These are phyloP conservation scores for Chamaecyparis obtusa DNA, from an alignment of 75 land plant genomes.

Conservation along the genomic window DNA sequence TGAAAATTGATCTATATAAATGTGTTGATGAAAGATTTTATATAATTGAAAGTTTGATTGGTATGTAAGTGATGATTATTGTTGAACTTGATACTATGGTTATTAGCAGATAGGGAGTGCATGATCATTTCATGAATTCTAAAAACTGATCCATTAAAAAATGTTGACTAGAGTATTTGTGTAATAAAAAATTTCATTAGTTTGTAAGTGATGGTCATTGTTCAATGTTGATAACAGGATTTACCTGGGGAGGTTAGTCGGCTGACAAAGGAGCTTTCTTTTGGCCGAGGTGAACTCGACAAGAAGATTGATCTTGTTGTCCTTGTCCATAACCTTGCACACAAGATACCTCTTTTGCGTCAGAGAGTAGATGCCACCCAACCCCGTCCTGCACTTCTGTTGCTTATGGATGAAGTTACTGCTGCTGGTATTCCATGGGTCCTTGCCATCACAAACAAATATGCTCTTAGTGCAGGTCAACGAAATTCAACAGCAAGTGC, in stretches of 20 bases:
- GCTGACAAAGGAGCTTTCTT: constrained; percentile 70
- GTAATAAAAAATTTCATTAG: neutral
- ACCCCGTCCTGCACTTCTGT: constrained; percentile 70
- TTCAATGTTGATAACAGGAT: constrained; percentile 52
- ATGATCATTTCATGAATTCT: neutral
- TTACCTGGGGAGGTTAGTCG: constrained; percentile 54
- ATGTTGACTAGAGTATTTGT: neutral
- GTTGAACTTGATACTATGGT: neutral
- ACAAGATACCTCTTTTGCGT: constrained; percentile 61
- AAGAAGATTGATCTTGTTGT: constrained; percentile 77
- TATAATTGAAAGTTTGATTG: neutral
- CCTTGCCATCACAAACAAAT: constrained; percentile 93
- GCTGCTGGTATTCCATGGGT: constrained; percentile 80
- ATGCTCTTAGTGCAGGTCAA: constrained; percentile 91
- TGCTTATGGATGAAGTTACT: constrained; percentile 74
- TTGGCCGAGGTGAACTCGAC: constrained; percentile 45
- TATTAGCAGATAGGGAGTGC: neutral
- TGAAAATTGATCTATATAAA: no score
- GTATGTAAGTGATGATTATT: neutral
- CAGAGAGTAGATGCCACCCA: constrained; percentile 26
- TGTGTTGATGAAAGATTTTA: no score
- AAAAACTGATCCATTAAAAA: no score
- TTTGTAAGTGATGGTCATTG: neutral
- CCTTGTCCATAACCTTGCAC: constrained; percentile 96
- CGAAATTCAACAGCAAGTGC: constrained; percentile 56